These are phyloP conservation scores for Dissophora ornata DNA, from an alignment of 192 early-diverging fungal genomes.

Conservation along the genomic window DNA sequence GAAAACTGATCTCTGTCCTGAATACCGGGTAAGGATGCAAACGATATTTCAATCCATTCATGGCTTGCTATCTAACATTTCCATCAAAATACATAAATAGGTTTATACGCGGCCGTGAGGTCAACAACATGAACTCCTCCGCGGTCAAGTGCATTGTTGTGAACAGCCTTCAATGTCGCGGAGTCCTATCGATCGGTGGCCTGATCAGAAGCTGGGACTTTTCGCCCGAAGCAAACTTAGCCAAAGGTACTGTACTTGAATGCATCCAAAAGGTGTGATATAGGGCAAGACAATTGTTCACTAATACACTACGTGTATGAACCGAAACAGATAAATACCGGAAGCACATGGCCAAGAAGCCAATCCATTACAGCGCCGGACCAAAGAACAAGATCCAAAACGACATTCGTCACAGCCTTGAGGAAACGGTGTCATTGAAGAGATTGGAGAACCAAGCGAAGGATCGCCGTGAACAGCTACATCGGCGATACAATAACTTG, in stretches of 20 bases:
- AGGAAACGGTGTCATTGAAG: conserved; percentile 37
- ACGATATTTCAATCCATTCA: no score
- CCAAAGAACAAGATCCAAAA: conserved; percentile 44
- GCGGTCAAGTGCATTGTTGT: conserved; percentile 35
- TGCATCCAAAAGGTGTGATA: no score
- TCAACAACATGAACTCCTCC: conserved; percentile 7
- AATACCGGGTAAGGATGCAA: conserved; percentile 42
- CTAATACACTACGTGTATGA: no score
- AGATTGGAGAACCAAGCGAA: conserved; percentile 27
- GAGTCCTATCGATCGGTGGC: conserved; percentile 60
- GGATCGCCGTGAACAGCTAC: conserved; percentile 38
- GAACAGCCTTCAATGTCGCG: conserved; percentile 52
- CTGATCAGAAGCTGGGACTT: conserved; percentile 69
- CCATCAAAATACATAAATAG: not conserved
- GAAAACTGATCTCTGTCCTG: conserved; percentile 52
- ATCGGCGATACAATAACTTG: conserved; percentile 43
- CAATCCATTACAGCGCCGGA: conserved; percentile 37
- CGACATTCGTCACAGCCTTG: conserved; percentile 41
- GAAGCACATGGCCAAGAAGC: conserved; percentile 19
- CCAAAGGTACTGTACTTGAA: conserved; percentile 26
- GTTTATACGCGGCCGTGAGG: conserved; percentile 21
- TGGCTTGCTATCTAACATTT: not conserved
- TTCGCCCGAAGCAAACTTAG: conserved; percentile 50
- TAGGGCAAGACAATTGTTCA: no score
- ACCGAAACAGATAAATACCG: conserved; percentile 21